These are phyloP conservation scores for Schoenoplectus tabernaemontani DNA, from an alignment of 202 grass and related monocot genomes.

Conservation along the genomic window DNA sequence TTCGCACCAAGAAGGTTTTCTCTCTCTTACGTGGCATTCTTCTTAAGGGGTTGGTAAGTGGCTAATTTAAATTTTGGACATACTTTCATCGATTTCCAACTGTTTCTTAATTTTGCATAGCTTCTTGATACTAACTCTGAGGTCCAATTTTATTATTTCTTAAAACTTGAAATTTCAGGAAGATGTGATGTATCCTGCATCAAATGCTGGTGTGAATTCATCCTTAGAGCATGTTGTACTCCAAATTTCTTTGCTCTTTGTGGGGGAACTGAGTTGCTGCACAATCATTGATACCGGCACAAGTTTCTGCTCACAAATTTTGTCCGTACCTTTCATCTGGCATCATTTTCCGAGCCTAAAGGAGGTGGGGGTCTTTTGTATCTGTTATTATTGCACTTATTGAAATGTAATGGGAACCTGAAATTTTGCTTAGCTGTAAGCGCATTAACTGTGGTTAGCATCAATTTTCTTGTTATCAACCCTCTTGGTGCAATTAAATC, in stretches of 20 bases:
- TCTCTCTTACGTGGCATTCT: conserved; percentile 69
- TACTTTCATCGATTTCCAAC: not conserved
- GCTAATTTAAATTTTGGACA: conserved; percentile 1
- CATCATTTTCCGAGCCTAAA: conserved; percentile 76
- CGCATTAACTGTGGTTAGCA: not conserved
- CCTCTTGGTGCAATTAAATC: not conserved
- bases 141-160: not conserved
- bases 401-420: not conserved
- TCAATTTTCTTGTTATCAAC: not conserved
- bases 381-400: not conserved
- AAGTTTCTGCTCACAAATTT: conserved; percentile 80
- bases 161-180: conserved; percentile 42
- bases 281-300: conserved; percentile 49
- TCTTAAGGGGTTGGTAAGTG: conserved; percentile 51
- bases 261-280: conserved; percentile 43
- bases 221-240: conserved; percentile 65
- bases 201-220: conserved; percentile 27
- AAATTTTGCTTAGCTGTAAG: not conserved
- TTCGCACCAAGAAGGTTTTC: conserved; percentile 61
- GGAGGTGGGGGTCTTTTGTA: conserved; percentile 52
- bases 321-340: conserved; percentile 92
- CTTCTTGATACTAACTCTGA: not conserved
- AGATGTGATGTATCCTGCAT: conserved; percentile 37
- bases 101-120: not conserved
- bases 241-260: conserved; percentile 72